These are phyloP conservation scores for Thalassiosira profunda DNA, from an alignment of 108 stramenopile species.

Conservation along the genomic window DNA sequence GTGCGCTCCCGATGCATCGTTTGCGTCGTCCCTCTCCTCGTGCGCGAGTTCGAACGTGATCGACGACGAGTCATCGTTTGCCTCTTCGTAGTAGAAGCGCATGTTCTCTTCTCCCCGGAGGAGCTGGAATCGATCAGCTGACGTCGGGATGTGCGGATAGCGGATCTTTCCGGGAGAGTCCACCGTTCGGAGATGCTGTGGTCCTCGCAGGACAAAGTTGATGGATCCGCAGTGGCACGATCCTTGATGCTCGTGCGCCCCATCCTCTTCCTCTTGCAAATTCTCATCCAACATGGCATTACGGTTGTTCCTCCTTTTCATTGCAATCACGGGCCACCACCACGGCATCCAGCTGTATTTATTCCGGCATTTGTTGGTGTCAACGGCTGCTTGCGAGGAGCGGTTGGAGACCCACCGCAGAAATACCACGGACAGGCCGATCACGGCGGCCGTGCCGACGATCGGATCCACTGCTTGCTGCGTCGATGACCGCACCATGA, in stretches of 20 bases:
- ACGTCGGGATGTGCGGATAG: constrained; percentile 57
- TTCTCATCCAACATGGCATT: not conserved
- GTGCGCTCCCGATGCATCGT: constrained; percentile 55
- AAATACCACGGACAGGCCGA: constrained; percentile 34
- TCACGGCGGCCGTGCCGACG: constrained; percentile 32
- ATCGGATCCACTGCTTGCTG: constrained; percentile 46
- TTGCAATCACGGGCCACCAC: constrained; percentile 44
- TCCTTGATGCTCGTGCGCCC: constrained; percentile 49
- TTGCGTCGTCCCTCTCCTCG: constrained; percentile 19
- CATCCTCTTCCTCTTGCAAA: not conserved
- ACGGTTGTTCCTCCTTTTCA: not conserved
- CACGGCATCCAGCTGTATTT: constrained; percentile 5
- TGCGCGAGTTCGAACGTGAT: constrained; percentile 3
- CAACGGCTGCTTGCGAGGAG: not conserved
- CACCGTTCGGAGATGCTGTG: constrained; percentile 45
- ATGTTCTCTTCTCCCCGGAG: constrained; percentile 53
- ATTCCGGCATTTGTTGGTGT: not conserved
- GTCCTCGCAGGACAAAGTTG: constrained; percentile 66
- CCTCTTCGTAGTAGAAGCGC: constrained; percentile 66
- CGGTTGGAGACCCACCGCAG: not conserved
- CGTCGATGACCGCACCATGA: constrained; percentile 26
- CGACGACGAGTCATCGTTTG: constrained; percentile 5
- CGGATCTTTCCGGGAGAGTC: constrained; percentile 71
- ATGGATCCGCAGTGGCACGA: constrained; percentile 78
- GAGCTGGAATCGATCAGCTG: constrained; percentile 60